Evolutionary conservation across 2,329 filamentous ascomycete genomes (phyloP).

Genomic region (Dothideomycetes sp.): DNA sequence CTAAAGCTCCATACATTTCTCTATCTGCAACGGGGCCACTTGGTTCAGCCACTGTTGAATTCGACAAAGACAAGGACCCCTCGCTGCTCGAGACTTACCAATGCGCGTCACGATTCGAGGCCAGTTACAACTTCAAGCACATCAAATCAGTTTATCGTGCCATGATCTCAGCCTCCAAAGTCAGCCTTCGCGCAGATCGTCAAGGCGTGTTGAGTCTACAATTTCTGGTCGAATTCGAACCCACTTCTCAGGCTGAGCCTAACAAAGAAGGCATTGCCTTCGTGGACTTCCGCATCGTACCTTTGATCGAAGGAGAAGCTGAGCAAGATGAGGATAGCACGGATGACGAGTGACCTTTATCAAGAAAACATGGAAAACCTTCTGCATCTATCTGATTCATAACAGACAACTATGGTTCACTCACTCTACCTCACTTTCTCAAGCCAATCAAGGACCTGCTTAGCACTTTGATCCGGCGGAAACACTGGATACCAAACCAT

Average conservation of each 20-base stretch:
- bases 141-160: constrained; percentile 78
- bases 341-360: background rate
- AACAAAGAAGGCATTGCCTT: constrained; percentile 49
- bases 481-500: constrained; percentile 38
- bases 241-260: constrained; percentile 15
- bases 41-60: constrained; percentile 52
- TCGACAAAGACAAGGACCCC: constrained; percentile 29
- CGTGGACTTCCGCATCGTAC: constrained; percentile 75
- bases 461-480: constrained; percentile 32
- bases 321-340: constrained; percentile 1
- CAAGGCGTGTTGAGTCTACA: constrained; percentile 90
- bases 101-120: constrained; percentile 48
- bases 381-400: too few species aligned
- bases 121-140: constrained; percentile 79
- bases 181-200: constrained; percentile 77
- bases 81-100: constrained; percentile 64
- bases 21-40: constrained; percentile 57
- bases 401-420: too few species aligned
- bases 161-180: constrained; percentile 89
- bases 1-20: constrained; percentile 54
- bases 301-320: constrained; percentile 54
- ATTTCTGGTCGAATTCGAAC: constrained; percentile 85
- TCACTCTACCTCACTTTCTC: background rate
- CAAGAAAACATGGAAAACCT: too few species aligned
- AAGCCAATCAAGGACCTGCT: constrained; percentile 29